Evolutionary conservation across 352 stramenopile species (phyloP).

Genomic region (Phytophthora fragariae): DNA sequence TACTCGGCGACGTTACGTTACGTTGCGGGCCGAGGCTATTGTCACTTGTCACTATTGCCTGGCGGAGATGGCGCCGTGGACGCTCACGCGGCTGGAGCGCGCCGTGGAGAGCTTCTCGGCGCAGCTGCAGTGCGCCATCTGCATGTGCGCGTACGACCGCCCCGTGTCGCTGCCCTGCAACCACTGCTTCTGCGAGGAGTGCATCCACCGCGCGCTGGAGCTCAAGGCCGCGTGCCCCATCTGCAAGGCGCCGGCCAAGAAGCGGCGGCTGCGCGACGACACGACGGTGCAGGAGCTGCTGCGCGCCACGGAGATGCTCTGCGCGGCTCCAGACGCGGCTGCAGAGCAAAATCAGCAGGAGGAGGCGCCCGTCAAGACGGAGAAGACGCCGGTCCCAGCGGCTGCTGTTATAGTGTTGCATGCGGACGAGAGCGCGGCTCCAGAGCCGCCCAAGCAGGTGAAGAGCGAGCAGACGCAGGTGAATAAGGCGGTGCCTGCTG

Average conservation of each 20-base stretch:
- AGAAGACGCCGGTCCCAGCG: background rate
- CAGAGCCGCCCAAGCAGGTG: background rate
- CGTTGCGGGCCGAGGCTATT: background rate
- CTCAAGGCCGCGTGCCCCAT: slow-evolving; percentile 84
- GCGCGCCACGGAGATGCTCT: slow-evolving; percentile 61
- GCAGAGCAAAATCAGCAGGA: background rate
- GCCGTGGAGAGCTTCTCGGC: slow-evolving; percentile 72
- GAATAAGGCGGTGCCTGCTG: background rate
- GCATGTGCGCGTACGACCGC: slow-evolving; percentile 73
- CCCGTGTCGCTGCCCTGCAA: slow-evolving; percentile 86
- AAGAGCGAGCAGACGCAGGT: background rate
- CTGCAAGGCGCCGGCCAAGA: slow-evolving; percentile 85
- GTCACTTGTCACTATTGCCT: background rate
- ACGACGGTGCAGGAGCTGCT: slow-evolving; percentile 81
- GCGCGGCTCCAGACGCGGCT: slow-evolving; percentile 24
- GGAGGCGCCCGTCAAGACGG: background rate
- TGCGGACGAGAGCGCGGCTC: background rate
- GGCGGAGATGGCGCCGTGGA: slow-evolving; percentile 39
- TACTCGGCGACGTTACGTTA: too few species aligned
- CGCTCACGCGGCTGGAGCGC: slow-evolving; percentile 59
- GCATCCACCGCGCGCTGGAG: slow-evolving; percentile 84
- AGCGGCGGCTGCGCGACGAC: slow-evolving; percentile 79
- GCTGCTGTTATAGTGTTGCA: background rate
- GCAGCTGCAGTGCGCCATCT: slow-evolving; percentile 88
- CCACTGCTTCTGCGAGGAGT: slow-evolving; percentile 90